Base-by-base conservation (phyloP, 495 filamentous ascomycete genomes). In the Aspergillus olivimuriae region DNA sequence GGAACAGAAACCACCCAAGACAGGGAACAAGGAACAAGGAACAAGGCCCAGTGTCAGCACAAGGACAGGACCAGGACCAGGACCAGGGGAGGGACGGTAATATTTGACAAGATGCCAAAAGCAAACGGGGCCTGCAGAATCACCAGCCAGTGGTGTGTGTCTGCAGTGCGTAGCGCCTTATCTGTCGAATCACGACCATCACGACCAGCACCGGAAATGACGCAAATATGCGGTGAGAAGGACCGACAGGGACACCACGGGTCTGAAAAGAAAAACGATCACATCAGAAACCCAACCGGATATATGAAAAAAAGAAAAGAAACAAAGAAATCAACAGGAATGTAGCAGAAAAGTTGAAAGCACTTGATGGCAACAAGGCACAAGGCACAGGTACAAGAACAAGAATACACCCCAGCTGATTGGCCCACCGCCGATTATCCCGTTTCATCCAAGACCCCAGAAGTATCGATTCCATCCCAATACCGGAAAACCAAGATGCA, bases 191-290 rank as follows among this genome's bases (percentile, higher is more conserved):
- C 24, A 28, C 24, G 24, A 28, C n/a, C n/a, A n/a, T n/a, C n/a
- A n/a, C n/a, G n/a, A n/a, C n/a, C n/a, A n/a, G n/a, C n/a, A n/a
- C n/a, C n/a, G n/a, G 24, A 28, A 11, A 28, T 11, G 24, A 28
- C 5, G 24, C 6, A 28, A 49, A 47, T 26, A 48, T 36, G 47
- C 45, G 49, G 48, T 52, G 52, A 61, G 56, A 52, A 51, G 41
- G 30, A 31, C n/a, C n/a, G n/a, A n/a, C n/a, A n/a, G n/a, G n/a
- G n/a, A n/a, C n/a, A n/a, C n/a, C n/a, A n/a, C n/a, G n/a, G n/a
- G n/a, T n/a, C n/a, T n/a, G n/a, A n/a, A n/a, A 47, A 46, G 44
- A 35, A 18, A 4, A 45, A 46, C 30, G 44, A 30, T 28, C 43
- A 35, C 16, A 22, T 42, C 24, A 28, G 11, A 6, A 6, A 11